Evolutionary conservation across 495 filamentous ascomycete species (phyloP).

Genomic region (Bryoglossum gracile): DNA sequence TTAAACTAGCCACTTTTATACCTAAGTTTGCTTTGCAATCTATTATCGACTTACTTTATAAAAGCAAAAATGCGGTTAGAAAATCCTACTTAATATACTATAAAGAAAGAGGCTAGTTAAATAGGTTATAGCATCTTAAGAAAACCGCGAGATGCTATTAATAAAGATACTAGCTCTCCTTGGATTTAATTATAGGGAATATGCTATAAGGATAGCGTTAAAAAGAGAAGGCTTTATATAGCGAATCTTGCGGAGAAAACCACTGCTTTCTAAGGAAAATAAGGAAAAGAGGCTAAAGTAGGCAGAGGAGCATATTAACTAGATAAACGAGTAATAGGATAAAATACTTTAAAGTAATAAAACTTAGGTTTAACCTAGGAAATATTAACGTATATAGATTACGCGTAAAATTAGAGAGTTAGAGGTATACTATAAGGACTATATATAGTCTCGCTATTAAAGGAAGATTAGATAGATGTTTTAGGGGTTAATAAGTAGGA

Average conservation of each 20-base stretch:
- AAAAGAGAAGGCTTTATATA: slow-evolving; percentile 28
- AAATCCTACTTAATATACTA: slow-evolving; percentile 22
- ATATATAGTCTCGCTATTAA: not conserved
- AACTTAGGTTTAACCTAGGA: slow-evolving; percentile 24
- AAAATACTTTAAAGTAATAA: slow-evolving; percentile 29
- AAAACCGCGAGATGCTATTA: slow-evolving; percentile 23
- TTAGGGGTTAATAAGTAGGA: slow-evolving; percentile 9
- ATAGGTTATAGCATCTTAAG: slow-evolving; percentile 23
- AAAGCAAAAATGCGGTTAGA: slow-evolving; percentile 18
- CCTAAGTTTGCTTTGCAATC: slow-evolving; percentile 25
- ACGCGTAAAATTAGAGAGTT: not conserved
- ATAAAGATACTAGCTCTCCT: slow-evolving; percentile 24
- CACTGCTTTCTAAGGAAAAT: slow-evolving; percentile 13
- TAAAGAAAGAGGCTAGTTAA: slow-evolving; percentile 26
- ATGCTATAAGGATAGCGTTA: slow-evolving; percentile 21
- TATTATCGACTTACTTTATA: slow-evolving; percentile 17
- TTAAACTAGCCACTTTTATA: slow-evolving; percentile 18
- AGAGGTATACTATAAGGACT: not conserved
- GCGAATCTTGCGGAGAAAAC: slow-evolving; percentile 24
- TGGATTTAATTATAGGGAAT: slow-evolving; percentile 14
- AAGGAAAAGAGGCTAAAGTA: slow-evolving; percentile 11
- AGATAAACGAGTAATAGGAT: slow-evolving; percentile 24
- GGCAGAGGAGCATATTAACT: slow-evolving; percentile 20
- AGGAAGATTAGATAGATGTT: slow-evolving; percentile 17
- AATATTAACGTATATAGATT: not conserved